Evolutionary conservation across 163 green algal species (phyloP).

Genomic region (Chlamydomonas reinhardtii): DNA sequence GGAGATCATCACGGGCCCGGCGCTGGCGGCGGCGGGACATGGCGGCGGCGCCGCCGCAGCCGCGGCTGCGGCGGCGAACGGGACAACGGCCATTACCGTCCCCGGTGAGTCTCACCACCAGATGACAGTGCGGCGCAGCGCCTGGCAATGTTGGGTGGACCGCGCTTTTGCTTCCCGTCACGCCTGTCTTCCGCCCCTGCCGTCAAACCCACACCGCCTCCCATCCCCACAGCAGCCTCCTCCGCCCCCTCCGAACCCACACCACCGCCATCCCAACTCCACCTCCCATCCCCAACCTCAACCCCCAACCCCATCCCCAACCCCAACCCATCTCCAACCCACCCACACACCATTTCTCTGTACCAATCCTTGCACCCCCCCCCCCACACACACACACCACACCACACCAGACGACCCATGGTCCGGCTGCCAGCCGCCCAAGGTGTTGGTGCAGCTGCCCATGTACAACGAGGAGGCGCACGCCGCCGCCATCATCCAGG

Average conservation of each 20-base stretch:
- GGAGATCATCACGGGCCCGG: conserved; percentile 16
- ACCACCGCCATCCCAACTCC: background rate
- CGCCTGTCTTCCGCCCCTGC: no score
- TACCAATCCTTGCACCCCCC: no score
- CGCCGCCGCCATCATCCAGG: conserved; percentile 65
- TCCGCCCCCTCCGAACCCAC: no score
- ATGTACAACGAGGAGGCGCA: conserved; percentile 80
- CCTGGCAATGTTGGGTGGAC: no score
- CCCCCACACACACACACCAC: no score
- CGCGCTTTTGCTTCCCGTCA: background rate
- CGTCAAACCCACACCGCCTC: no score
- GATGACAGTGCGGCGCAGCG: background rate
- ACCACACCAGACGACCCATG: conserved; percentile 44
- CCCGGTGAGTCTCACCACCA: background rate
- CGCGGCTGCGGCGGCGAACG: background rate
- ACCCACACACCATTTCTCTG: no score
- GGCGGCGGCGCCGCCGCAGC: background rate
- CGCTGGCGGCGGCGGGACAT: no score
- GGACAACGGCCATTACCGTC: conserved; percentile 2
- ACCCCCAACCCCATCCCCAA: background rate
- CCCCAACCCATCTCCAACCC: background rate
- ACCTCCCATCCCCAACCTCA: background rate
- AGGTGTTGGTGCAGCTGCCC: conserved; percentile 61
- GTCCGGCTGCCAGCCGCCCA: conserved; percentile 19
- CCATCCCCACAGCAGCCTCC: no score